Evolutionary conservation across 2,329 filamentous ascomycete genomes (phyloP).

Genomic region (Paracorniculantispora psalliotae): DNA sequence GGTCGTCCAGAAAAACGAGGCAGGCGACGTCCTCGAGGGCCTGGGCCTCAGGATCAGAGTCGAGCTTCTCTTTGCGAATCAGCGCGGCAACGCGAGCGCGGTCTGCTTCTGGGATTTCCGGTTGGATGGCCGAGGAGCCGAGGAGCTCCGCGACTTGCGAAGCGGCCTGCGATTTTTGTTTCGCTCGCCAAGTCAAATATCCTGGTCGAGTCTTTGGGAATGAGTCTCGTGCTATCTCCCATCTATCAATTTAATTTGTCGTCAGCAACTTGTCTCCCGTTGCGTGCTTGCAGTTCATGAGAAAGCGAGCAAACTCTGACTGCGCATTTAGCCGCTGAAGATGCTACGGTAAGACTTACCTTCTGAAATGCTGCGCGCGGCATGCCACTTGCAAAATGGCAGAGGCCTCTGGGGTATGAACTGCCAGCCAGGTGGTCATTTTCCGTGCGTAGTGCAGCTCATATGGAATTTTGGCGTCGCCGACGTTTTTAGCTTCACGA

Average conservation of each 20-base stretch:
- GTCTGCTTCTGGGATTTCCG: constrained; percentile 42
- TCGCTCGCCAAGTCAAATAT: constrained; percentile 75
- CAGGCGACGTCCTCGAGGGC: constrained; percentile 81
- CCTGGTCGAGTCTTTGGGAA: constrained; percentile 72
- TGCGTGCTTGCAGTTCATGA: background rate
- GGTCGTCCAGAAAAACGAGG: constrained; percentile 81
- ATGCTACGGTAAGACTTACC: too few species aligned
- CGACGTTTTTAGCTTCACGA: constrained; percentile 26
- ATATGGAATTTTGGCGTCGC: constrained; percentile 53
- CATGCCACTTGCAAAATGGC: constrained; percentile 69
- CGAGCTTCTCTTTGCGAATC: constrained; percentile 73
- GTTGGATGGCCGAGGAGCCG: constrained; percentile 29
- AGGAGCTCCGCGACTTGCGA: constrained; percentile 51
- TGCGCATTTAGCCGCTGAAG: too few species aligned
- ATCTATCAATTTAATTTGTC: constrained; percentile 36
- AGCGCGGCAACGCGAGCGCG: constrained; percentile 61
- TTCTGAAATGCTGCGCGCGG: constrained; percentile 77
- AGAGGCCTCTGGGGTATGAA: constrained; percentile 56
- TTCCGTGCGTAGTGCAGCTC: constrained; percentile 78
- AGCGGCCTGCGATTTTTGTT: constrained; percentile 63
- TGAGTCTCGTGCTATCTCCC: constrained; percentile 70
- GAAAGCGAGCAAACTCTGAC: background rate
- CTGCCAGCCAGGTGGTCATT: constrained; percentile 69
- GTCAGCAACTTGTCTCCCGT: background rate
- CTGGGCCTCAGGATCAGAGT: constrained; percentile 58